Evolutionary conservation across 1,284 basidiomycete species (phyloP).

Genomic region (Rhodofomes roseus): DNA sequence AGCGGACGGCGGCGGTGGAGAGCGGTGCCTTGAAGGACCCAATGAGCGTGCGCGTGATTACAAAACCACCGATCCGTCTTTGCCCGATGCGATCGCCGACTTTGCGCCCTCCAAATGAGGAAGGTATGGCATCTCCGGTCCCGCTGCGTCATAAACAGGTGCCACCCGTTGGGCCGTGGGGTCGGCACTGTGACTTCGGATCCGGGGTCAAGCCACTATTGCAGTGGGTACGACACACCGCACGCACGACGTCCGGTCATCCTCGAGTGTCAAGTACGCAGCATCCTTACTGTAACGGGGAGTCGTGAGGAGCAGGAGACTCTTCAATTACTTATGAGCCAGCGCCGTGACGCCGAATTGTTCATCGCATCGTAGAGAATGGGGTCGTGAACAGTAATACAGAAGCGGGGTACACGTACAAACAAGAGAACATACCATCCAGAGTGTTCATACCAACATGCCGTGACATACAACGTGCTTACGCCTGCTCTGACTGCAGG

Average conservation of each 20-base stretch:
- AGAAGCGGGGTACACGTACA: not conserved
- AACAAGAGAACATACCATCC: not conserved
- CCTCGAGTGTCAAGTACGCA: no score
- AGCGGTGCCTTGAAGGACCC: slow-evolving; percentile 5
- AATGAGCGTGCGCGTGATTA: slow-evolving; percentile 3
- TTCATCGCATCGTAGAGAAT: no score
- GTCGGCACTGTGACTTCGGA: no score
- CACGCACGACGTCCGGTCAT: no score
- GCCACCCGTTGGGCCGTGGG: not conserved
- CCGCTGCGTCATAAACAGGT: not conserved
- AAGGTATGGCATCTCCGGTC: not conserved
- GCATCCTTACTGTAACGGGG: no score
- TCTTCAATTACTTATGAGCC: no score
- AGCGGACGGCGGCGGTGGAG: slow-evolving; percentile 2
- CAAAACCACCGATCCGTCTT: slow-evolving; percentile 6
- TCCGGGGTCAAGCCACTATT: no score
- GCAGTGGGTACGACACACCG: no score
- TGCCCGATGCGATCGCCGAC: slow-evolving; percentile 5
- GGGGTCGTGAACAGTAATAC: no score
- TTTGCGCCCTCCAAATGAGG: not conserved
- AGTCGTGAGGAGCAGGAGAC: no score
- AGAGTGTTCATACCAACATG: not conserved
- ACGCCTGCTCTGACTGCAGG: slow-evolving; percentile 21
- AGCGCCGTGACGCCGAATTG: not conserved
- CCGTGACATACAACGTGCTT: not conserved